A percentile compares a stretch with the other conserved stretches of the same genome.
Conservation (phyloP, 257 asterid genomes). For the Eucommia ulmoides region DNA sequence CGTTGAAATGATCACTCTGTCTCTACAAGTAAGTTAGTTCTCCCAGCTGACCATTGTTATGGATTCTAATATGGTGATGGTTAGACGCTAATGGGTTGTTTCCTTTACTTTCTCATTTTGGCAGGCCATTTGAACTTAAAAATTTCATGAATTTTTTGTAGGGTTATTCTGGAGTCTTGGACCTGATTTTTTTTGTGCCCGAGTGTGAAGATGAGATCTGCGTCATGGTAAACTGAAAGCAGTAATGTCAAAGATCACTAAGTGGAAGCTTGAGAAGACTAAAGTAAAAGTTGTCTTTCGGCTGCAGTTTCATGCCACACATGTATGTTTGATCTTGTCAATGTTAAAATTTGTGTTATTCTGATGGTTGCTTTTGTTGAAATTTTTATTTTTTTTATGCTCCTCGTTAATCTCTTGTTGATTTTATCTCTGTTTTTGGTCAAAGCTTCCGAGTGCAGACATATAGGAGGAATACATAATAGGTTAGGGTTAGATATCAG, state of each 20-base stretch:
- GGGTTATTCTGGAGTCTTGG: neutral
- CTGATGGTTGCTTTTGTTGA: neutral
- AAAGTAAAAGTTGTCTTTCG: conserved; percentile 98
- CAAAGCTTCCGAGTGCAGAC: too few species aligned
- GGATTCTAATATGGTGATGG: neutral
- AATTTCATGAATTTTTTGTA: neutral
- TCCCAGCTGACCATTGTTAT: too few species aligned
- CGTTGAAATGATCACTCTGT: too few species aligned
- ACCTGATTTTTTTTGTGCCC: conserved; percentile 10
- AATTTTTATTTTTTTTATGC: neutral
- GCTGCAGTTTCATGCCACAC: conserved; percentile 96
- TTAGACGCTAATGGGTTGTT: neutral
- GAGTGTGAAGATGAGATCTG: conserved; percentile 6
- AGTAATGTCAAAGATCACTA: conserved; percentile 74
- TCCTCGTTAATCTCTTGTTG: neutral
- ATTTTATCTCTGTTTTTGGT: neutral
- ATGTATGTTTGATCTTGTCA: conserved; percentile 36
- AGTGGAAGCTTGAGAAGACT: conserved; percentile 97
- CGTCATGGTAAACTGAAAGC: conserved; percentile 33
- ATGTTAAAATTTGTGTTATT: neutral
- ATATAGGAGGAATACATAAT: too few species aligned
- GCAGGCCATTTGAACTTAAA: neutral
- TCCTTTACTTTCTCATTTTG: neutral
- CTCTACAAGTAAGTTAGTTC: too few species aligned
- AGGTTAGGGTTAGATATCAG: too few species aligned